Conservation (phyloP, 2,329 filamentous ascomycete species). For the Hyphodiscus sp. region DNA sequence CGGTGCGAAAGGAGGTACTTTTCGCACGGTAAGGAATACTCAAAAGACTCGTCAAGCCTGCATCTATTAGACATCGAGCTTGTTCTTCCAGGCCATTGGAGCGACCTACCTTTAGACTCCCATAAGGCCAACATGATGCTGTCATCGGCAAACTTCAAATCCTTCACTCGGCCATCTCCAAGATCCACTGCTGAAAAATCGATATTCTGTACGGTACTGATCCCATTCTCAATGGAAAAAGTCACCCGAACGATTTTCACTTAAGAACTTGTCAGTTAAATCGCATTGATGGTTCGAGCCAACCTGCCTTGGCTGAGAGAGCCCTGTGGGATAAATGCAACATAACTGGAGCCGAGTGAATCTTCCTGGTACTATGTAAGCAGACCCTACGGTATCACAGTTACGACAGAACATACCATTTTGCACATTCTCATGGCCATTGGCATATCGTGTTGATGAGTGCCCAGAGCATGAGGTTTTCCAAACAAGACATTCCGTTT, state of each 20-base stretch:
- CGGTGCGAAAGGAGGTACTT: background rate
- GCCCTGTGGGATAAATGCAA: conserved; percentile 23
- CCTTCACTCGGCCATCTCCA: conserved; percentile 26
- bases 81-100: background rate
- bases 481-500: conserved; percentile 63
- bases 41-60: conserved; percentile 20
- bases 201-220: conserved; percentile 21
- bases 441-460: conserved; percentile 10
- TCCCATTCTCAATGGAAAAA: conserved; percentile 26
- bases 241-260: conserved; percentile 25
- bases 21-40: conserved; percentile 17
- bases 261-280: conserved; percentile 10
- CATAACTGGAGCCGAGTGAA: conserved; percentile 12
- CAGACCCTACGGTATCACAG: background rate
- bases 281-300: background rate
- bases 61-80: background rate
- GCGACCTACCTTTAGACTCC: conserved; percentile 21
- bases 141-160: conserved; percentile 27
- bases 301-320: conserved; percentile 18
- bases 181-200: conserved; percentile 21
- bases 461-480: conserved; percentile 32
- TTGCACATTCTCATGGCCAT: conserved; percentile 25
- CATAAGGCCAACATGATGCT: conserved; percentile 25
- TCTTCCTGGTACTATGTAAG: conserved; percentile 12
- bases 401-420: conserved; percentile 12